Evolutionary conservation across 352 stramenopile genomes (phyloP), one percentile per base, ranked within the genome.

Genomic region (Pelagophyceae sp.): DNA sequence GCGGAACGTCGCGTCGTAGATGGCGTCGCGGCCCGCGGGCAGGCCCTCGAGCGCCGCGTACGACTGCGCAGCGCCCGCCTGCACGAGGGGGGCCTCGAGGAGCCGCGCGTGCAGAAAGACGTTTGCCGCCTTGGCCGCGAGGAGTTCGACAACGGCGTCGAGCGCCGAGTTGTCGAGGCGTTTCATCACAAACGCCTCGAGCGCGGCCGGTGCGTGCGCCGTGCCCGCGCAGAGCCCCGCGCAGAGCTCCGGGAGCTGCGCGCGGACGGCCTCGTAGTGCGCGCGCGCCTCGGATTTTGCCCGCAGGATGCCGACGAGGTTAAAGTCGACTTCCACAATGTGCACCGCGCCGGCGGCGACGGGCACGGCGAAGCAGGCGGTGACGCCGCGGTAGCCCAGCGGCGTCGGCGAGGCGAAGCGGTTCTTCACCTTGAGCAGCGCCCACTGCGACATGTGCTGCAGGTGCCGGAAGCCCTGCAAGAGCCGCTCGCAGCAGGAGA

Each of bases 371-470:
- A n/a, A 3, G 61, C 19, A 15, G 61, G 1, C 3, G 33, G 3
- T 38, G 1, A 71, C 11, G 31, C 38, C 61, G 45, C 45, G 45
- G 61, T 71, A 71, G 61, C 61, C 61, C 61, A 71, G 17, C n/a
- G 61, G 61, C 61, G 61, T 71, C 61, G 61, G 61, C 29, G 29
- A 19, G 15, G 61, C 61, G 31, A 71, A 71, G 11, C 38, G 37
- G 33, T 71, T 71, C 61, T 71, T 71, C 3, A 71, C 1, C 11
- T 40, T 3, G 29, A 6, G 29, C 3, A 71, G 3, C 15, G 11
- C 3, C 27, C 11, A 3, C 15, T 31, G 15, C n/a, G 5, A 3
- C 15, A 3, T 40, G 25, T 11, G 5, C 11, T 23, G 45, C 3
- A 71, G 61, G 15, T 31, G n/a, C 3, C 11, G 11, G 3, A 71